phyloP scores from a whole-genome alignment of 2,329 filamentous ascomycete species.

The Tolypocladium endophyticum region DNA sequence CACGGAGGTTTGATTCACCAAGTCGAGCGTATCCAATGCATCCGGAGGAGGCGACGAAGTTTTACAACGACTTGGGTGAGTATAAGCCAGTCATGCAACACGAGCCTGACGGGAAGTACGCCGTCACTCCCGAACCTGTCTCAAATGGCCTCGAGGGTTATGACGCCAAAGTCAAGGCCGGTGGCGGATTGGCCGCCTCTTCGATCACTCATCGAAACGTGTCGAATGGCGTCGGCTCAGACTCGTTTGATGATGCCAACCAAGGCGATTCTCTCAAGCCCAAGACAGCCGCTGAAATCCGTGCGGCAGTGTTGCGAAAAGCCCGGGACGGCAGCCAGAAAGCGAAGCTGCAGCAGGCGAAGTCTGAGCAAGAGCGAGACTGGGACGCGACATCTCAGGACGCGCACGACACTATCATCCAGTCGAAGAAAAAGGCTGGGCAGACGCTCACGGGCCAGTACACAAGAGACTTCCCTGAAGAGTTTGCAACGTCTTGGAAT shows the following conservation, averaged over 20 bases:
- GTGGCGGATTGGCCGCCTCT: background rate
- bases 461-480: conserved; percentile 40
- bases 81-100: conserved; percentile 26
- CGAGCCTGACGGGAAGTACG: conserved; percentile 20
- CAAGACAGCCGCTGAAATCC: conserved; percentile 20
- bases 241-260: background rate
- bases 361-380: conserved; percentile 5
- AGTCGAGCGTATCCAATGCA: conserved; percentile 15
- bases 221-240: background rate
- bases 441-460: conserved; percentile 34
- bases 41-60: conserved; percentile 24
- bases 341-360: conserved; percentile 6
- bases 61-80: conserved; percentile 29
- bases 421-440: background rate
- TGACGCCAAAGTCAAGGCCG: conserved; percentile 17
- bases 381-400: conserved; percentile 5
- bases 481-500: conserved; percentile 34
- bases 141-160: conserved; percentile 25
- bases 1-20: conserved; percentile 15
- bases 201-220: conserved; percentile 6
- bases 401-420: conserved; percentile 1
- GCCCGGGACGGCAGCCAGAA: conserved; percentile 11
- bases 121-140: conserved; percentile 19
- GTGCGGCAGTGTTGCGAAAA: conserved; percentile 18
- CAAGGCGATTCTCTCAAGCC: conserved; percentile 9